Conservation (phyloP, 805 yeast species). For the Ogataea chonburiensis region DNA sequence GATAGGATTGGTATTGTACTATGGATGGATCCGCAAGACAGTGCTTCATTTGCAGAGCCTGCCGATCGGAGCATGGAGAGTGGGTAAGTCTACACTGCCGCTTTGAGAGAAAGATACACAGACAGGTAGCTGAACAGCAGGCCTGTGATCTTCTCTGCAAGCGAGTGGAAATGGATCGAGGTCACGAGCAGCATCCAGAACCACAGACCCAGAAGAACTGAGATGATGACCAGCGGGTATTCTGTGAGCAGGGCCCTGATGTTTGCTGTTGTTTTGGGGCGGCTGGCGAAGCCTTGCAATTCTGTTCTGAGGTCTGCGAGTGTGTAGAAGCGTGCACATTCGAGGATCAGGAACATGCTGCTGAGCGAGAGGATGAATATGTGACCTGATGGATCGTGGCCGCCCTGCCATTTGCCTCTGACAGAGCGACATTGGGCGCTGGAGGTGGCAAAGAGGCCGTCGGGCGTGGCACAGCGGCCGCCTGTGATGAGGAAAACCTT, state of each 20-base stretch:
- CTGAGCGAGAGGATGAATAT: constrained; percentile 73
- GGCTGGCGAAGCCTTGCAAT: constrained; percentile 5
- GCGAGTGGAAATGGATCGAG: constrained; percentile 78
- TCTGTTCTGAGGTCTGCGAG: constrained; percentile 15
- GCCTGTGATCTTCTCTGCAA: constrained; percentile 73
- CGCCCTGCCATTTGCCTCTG: constrained; percentile 76
- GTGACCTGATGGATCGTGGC: constrained; percentile 97
- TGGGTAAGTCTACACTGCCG: constrained; percentile 28
- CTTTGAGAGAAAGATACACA: constrained; percentile 29
- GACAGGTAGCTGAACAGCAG: constrained; percentile 58
- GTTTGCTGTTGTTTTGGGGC: constrained; percentile 3
- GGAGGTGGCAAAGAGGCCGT: background rate
- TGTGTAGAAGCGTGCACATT: constrained; percentile 37
- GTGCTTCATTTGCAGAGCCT: constrained; percentile 65
- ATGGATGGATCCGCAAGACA: constrained; percentile 62
- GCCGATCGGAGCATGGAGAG: constrained; percentile 79
- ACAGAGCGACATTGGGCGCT: constrained; percentile 45
- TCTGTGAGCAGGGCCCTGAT: constrained; percentile 14
- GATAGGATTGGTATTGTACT: constrained; percentile 63
- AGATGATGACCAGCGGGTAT: constrained; percentile 31
- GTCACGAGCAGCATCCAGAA: constrained; percentile 88
- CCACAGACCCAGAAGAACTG: constrained; percentile 55
- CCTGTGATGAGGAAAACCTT: constrained; percentile 76
- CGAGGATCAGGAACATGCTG: constrained; percentile 64
- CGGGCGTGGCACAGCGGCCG: constrained; percentile 59